Evolutionary conservation across 192 early-diverging fungal species (phyloP), one percentile per base, ranked within the genome.

Genomic region (Linnemannia elongata): DNA sequence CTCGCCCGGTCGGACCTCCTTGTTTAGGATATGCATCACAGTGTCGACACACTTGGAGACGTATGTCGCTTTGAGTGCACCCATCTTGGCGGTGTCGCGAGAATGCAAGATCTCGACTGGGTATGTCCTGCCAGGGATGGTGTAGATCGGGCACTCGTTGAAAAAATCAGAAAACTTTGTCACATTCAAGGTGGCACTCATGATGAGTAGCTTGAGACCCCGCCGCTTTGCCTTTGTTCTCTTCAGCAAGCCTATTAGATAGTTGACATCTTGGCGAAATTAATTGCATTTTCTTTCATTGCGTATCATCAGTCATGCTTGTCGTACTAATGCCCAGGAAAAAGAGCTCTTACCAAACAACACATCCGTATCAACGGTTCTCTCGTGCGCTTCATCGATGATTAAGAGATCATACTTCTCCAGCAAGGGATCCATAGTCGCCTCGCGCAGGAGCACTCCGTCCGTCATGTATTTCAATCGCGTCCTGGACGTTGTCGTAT

Each of bases 381-480:
- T 93, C 85, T 99, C 98, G 89, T 99, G 98, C 1, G 98, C 98
- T 89, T 99, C 98, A 87, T 99, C 98, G 76, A 99, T 95, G 78
- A 99, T 95, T 45, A 99, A 94, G 33, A 95, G 92, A 20, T 96
- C 95, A 84, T 99, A 99, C 69, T 96, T 92, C n/a, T 91, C 89
- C 49, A 99, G 82, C 52, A 94, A 91, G 1, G 97, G 93, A 55
- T 98, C 95, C 72, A 93, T 90, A 20, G 98, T 91, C 33, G 95
- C 95, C 89, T 99, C 98, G 66, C 98, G 93, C 39, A 97, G 89
- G 33, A 99, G 89, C 42, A 99, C 96, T 91, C 98, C 98, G 71
- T 99, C 98, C 13, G 98, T 99, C 96, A 98, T 98, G 89, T 98
- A 98, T 84, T 96, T 97, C 39, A 99, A 94, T n/a, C 91, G 89